Conservation (phyloP, 1,284 basidiomycete genomes). For the Peniophora sp. region DNA sequence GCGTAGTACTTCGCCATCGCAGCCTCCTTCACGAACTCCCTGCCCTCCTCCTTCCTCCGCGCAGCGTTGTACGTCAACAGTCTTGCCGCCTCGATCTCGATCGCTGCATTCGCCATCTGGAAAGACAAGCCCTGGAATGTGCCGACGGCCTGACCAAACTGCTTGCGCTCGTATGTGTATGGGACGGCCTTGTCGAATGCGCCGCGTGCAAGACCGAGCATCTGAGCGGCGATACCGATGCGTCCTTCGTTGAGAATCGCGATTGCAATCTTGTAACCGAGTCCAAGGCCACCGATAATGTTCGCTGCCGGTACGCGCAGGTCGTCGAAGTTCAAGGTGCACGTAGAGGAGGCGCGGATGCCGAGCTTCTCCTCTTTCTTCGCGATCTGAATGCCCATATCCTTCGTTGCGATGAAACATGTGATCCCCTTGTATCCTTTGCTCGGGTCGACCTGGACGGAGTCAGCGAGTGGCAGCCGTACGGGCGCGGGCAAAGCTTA, state of each 20-base stretch:
- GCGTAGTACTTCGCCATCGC: conserved; percentile 95
- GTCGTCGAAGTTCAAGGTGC: conserved; percentile 94
- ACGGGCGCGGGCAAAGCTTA: conserved; percentile 21
- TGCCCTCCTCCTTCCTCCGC: conserved; percentile 85
- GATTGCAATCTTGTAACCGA: conserved; percentile 98
- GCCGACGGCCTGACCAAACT: conserved; percentile 91
- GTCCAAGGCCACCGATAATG: conserved; percentile 87
- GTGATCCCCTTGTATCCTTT: conserved; percentile 99
- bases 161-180: conserved; percentile 89
- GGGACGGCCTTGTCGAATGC: conserved; percentile 91
- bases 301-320: conserved; percentile 90
- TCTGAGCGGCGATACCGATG: conserved; percentile 95
- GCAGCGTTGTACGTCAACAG: conserved; percentile 97
- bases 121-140: conserved; percentile 95
- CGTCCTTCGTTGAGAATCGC: conserved; percentile 96
- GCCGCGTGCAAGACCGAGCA: conserved; percentile 95
- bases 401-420: conserved; percentile 93
- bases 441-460: conserved; percentile 67
- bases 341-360: conserved; percentile 95
- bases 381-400: conserved; percentile 95
- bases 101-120: conserved; percentile 86
- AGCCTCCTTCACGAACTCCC: conserved; percentile 85
- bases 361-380: conserved; percentile 99
- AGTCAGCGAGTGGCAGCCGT: background rate
- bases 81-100: conserved; percentile 89